Evolutionary conservation across 164 flowering plant genomes (phyloP).

Genomic region (Macadamia tetraphylla): DNA sequence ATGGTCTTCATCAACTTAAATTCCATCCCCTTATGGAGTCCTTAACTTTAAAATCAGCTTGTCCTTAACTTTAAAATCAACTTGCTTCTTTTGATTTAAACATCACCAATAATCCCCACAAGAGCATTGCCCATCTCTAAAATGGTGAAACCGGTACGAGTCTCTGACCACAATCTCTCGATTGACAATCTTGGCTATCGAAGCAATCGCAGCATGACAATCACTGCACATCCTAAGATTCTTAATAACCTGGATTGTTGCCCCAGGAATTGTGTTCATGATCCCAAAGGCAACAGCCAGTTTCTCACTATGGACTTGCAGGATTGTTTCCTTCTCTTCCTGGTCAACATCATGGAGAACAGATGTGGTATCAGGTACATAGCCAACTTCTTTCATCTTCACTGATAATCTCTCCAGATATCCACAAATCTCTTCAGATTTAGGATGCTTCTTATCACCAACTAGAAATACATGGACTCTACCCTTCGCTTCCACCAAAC

Average conservation of each 20-base stretch:
- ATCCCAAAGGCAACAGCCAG: conserved; percentile 78
- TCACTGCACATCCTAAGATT: conserved; percentile 72
- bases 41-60: too few species aligned
- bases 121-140: conserved; percentile 62
- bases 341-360: conserved; percentile 71
- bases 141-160: conserved; percentile 71
- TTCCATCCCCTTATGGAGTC: too few species aligned
- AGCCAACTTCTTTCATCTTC: conserved; percentile 63
- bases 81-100: neutral
- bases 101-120: conserved; percentile 73
- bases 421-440: conserved; percentile 47
- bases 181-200: conserved; percentile 45
- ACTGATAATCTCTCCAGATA: conserved; percentile 40
- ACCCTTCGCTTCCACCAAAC: conserved; percentile 69
- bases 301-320: conserved; percentile 76
- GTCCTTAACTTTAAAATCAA: neutral
- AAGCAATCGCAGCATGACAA: conserved; percentile 62
- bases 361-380: conserved; percentile 50
- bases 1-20: too few species aligned
- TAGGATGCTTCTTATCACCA: conserved; percentile 76
- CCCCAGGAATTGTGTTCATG: conserved; percentile 58
- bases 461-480: conserved; percentile 72
- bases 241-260: conserved; percentile 57
- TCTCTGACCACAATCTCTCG: conserved; percentile 72
- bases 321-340: conserved; percentile 65